Evolutionary conservation across 2,329 filamentous ascomycete species (phyloP), one percentile per base, ranked within the genome.

Genomic region (Didymella segeticola): DNA sequence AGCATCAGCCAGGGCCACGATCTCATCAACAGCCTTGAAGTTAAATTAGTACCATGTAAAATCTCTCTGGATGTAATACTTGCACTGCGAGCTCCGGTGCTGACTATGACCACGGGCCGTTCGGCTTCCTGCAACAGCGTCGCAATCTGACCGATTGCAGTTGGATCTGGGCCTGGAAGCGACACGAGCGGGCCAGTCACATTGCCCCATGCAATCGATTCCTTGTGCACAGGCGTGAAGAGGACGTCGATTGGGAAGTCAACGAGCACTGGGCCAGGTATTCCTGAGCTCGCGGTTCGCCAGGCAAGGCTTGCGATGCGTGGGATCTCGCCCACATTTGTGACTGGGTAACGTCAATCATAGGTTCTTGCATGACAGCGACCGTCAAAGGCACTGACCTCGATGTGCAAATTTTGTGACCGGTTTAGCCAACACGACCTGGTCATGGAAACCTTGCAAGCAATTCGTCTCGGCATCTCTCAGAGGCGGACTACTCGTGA

Each of bases 371-470:
- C 4, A 3, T 5, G 10, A 8, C 10, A n/a, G 9, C 5, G 10
- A 17, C 14, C 8, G 8, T 27, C n/a, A n/a, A 17, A 15, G 22
- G 6, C 10, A 47, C 53, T 27, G 5, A 56, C 53, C 70, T 0
- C 77, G 74, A 57, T 80, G 77, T 2, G 74, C 75, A 48, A 80
- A 80, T 45, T 80, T 80, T 7, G 77, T 79, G 30, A 80, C 56
- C 0, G 77, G 76, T 25, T 73, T 75, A 1, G 78, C 71, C 1
- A 77, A 67, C 3, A 80, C 75, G 4, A 80, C 71, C 51, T 80
- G 78, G 56, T 81, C 78, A 51, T 78, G 75, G 37, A 76, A 77
- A 6, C 77, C 79, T 57, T 81, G 78, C 0, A 80, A 73, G 1
- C 72, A 71, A 53, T 81, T 80, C 20, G 75, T 79, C 56, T 80